Evolutionary conservation across 768 basidiomycete species (phyloP), one percentile per base, ranked within the genome.

Genomic region (Mycena alexandri): DNA sequence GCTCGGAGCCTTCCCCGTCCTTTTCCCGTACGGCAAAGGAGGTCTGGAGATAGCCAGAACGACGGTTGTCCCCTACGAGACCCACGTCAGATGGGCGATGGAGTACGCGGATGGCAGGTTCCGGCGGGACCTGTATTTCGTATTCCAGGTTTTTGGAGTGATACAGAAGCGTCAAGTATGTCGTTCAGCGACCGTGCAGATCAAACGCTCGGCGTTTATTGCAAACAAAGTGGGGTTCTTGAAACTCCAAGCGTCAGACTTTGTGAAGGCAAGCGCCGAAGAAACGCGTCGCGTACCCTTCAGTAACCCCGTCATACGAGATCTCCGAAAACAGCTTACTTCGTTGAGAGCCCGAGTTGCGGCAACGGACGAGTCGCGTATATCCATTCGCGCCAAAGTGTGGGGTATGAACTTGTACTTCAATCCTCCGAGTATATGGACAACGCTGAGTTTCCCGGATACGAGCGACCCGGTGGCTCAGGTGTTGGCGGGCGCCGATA

Each of bases 401-500:
- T 55, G 38, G 34, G 41, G 79, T 81, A 82, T 77, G 0, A 73
- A 71, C 5, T 21, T 82, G 0, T 22, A 68, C 2, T 68, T 69
- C 29, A 73, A 74, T 16, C 78, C 79, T 3, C 82, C 82, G 0
- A 69, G 54, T 0, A 22, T 85, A 0, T 86, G 84, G 84, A 65
- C 81, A 1, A 86, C 84, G 0, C 75, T 86, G 3, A 85, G 84
- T 16, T 21, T 25, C 7, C 21, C 22, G 5, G 41, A 55, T 10
- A 25, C 8, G 0, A 2, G 8, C 10, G 55, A 85, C 67, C 85
- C 84, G 0, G 75, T 86, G 21, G 81, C 79, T 0, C 84, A 85
- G 59, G 75, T 86, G 0, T 73, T 87, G 12, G 76, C 79, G 0
- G 84, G 86, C 0, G 76, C 76, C 41, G 71, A 81, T 0, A 85